A percentile compares a stretch with the other conserved stretches of the same genome.
phyloP scores from a whole-genome alignment of 1,284 basidiomycete genomes.

The Apiotrichum domesticum region DNA sequence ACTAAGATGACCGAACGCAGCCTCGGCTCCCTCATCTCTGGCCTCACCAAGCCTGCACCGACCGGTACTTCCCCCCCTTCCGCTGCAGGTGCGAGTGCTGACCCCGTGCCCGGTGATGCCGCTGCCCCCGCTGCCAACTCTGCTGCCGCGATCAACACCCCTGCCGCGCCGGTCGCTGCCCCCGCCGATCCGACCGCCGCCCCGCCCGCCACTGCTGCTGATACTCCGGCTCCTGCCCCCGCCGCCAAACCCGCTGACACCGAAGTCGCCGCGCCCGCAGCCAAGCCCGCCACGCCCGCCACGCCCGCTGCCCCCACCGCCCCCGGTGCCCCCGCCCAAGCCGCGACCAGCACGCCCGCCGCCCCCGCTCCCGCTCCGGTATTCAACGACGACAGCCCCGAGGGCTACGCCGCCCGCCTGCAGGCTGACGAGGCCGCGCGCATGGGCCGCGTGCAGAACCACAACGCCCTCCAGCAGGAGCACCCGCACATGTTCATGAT shows the following conservation, averaged over 20 bases:
- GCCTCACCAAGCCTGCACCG: neutral
- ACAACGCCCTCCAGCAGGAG: neutral
- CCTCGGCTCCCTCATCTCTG: neutral
- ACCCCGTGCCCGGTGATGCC: neutral
- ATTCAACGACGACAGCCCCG: neutral
- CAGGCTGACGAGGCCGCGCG: neutral
- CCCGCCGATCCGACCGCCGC: neutral
- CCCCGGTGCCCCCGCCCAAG: neutral
- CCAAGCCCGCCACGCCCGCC: too few relatives aligned
- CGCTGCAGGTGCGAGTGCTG: neutral
- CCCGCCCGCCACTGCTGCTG: neutral
- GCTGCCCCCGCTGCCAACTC: neutral
- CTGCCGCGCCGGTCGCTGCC: neutral
- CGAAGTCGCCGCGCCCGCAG: neutral
- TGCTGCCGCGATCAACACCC: neutral
- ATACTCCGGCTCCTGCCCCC: neutral
- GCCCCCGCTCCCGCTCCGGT: neutral
- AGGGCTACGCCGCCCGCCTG: neutral
- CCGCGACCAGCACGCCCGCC: neutral
- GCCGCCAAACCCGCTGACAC: neutral
- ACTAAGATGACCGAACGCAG: neutral
- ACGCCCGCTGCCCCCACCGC: neutral
- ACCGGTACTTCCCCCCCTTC: neutral
- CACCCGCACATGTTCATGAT: conserved; percentile 1
- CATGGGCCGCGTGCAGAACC: neutral